phyloP scores from a whole-genome alignment of 352 stramenopile genomes.

The Globisporangium spinosum region DNA sequence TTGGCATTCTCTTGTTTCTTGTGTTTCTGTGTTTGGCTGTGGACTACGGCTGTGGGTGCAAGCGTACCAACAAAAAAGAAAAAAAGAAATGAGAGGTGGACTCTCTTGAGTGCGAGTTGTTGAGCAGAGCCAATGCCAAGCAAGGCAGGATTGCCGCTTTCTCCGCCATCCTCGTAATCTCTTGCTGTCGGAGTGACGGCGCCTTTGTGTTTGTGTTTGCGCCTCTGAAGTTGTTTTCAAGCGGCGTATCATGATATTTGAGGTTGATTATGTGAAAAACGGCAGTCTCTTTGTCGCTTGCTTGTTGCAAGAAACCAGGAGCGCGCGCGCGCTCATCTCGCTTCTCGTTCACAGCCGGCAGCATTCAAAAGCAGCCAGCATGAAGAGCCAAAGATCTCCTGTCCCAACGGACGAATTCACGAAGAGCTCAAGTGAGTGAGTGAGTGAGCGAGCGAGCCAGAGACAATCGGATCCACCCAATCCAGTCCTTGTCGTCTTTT shows the following conservation, averaged over 20 bases:
- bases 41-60: not conserved
- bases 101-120: not conserved
- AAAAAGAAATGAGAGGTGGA: not conserved
- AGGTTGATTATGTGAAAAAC: too few species aligned
- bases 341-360: not conserved
- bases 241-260: not conserved
- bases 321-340: not conserved
- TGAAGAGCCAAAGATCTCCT: not conserved
- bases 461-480: not conserved
- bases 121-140: not conserved
- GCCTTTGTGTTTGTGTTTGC: not conserved
- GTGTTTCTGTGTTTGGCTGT: not conserved
- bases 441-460: not conserved
- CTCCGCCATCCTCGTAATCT: not conserved
- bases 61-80: not conserved
- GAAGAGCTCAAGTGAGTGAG: not conserved
- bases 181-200: not conserved
- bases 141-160: not conserved
- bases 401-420: conserved; percentile 8
- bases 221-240: not conserved
- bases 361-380: not conserved
- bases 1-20: not conserved
- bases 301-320: not conserved
- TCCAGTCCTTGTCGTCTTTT: not conserved
- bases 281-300: too few species aligned